Conservation (phyloP, 2,329 filamentous ascomycete species). For the Penicillium sp. region DNA sequence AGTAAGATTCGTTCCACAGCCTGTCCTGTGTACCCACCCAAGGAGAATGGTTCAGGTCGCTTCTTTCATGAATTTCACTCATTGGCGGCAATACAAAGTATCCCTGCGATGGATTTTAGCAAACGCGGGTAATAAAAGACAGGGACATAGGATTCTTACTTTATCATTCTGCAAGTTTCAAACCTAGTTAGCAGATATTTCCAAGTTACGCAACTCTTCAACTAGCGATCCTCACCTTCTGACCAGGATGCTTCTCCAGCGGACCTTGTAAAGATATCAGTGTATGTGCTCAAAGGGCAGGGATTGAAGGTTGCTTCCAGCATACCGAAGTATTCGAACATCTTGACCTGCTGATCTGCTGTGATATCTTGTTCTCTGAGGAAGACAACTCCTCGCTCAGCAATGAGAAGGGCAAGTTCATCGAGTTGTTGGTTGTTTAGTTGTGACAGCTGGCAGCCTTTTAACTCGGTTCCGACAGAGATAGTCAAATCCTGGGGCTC, state of each 20-base stretch:
- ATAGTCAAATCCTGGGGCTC: constrained; percentile 34
- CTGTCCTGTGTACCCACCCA: constrained; percentile 30
- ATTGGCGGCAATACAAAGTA: no score
- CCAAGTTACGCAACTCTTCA: no score
- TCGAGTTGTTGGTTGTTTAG: constrained; percentile 49
- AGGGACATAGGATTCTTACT: no score
- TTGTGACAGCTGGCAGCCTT: constrained; percentile 46
- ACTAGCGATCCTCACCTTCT: no score
- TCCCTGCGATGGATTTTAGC: no score
- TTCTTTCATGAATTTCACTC: constrained; percentile 43
- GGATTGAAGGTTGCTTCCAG: no score
- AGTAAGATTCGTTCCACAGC: not conserved
- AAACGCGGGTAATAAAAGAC: no score
- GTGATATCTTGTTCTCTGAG: constrained; percentile 45
- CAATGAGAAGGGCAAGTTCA: constrained; percentile 50
- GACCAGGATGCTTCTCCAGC: no score
- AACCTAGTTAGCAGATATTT: no score
- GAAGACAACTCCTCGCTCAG: constrained; percentile 50
- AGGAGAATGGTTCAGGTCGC: constrained; percentile 50
- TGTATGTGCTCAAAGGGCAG: no score
- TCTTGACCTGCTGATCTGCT: constrained; percentile 31
- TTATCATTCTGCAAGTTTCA: no score
- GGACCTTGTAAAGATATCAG: no score
- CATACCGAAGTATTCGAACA: constrained; percentile 50
- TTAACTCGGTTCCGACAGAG: constrained; percentile 40